These are phyloP conservation scores for Musa schizocarpa DNA, from an alignment of 176 grass and related monocot genomes.

Conservation along the genomic window DNA sequence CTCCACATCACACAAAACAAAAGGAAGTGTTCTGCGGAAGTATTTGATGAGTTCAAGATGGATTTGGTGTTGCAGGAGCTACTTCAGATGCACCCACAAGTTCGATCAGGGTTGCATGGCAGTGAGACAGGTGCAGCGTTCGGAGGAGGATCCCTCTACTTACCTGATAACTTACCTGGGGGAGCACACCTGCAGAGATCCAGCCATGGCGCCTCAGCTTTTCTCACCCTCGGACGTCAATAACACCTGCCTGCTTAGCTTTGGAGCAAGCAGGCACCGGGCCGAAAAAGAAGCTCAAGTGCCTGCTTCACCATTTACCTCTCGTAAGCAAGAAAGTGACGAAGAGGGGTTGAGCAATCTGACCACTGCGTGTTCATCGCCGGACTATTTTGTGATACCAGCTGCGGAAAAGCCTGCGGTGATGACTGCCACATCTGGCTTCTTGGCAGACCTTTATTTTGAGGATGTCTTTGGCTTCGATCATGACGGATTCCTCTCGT, in stretches of 20 bases:
- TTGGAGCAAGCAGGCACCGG: not conserved
- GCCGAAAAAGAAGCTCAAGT: not conserved
- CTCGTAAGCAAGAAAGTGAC: not conserved
- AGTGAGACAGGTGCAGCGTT: constrained; percentile 32
- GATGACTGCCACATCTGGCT: no score
- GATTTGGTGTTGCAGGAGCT: constrained; percentile 32
- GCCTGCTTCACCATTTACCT: not conserved
- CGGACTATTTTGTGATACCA: not conserved
- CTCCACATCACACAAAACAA: no score
- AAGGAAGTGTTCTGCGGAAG: no score
- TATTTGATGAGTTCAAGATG: not conserved
- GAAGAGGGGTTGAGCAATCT: not conserved
- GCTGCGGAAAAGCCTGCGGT: no score
- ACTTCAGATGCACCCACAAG: constrained; percentile 43
- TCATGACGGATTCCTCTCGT: no score
- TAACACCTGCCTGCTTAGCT: not conserved
- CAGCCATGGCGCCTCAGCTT: not conserved
- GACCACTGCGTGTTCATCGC: not conserved
- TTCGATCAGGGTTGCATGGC: constrained; percentile 26
- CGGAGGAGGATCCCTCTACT: constrained; percentile 14
- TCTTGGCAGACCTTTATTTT: no score
- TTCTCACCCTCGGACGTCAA: not conserved
- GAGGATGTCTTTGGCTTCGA: no score
- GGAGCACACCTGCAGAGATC: constrained; percentile 29
- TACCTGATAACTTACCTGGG: constrained; percentile 38